Evolutionary conservation across 2,329 filamentous ascomycete genomes (phyloP), one percentile per base, ranked within the genome.

Genomic region (Sarocladiaceae sp.): DNA sequence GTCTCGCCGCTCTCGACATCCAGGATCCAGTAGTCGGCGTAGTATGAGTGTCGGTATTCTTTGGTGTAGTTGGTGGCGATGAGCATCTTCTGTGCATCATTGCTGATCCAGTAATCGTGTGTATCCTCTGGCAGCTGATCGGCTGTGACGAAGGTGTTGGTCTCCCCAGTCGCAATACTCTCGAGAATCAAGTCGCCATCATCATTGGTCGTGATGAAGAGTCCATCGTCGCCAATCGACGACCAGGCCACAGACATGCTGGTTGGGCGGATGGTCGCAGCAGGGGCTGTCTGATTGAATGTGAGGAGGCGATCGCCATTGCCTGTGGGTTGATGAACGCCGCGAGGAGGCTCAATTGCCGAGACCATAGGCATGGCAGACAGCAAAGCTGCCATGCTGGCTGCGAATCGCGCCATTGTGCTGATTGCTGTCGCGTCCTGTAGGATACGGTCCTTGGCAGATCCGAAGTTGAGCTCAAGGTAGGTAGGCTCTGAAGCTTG

Each of bases 21-120:
- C 37, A 82, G 71, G 16, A 86, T 64, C 34, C 77, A 72, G 58
- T 85, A 86, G 56, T 85, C 73, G 26, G 82, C 75, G 56, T 80
- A 81, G 60, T 80, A 85, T 5, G 81, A 82, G 61, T 84, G 66
- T 2, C 82, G 76, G 54, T 85, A 85, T 57, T 82, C 74, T 60
- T 83, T 82, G 12, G 78, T 85, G 57, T 78, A 73, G 54, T 85
- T 85, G 44, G 77, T 71, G 1, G 80, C 70, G 63, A 81, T 78
- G 15, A 85, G 62, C 0, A 85, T 70, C 44, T 73, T 72, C 18
- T 69, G 71, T 6, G 74, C 67, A 53, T 83, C 78, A 2, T 76
- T 63, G 32, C 76, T 78, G 50, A 85, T 80, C 64, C 70, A 80
- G 58, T 79, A 84, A 33, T 78, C 74, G 48, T 65, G 64, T 47